Evolutionary conservation across 306 rosid species (phyloP).

Genomic region (Castanospermum australe): DNA sequence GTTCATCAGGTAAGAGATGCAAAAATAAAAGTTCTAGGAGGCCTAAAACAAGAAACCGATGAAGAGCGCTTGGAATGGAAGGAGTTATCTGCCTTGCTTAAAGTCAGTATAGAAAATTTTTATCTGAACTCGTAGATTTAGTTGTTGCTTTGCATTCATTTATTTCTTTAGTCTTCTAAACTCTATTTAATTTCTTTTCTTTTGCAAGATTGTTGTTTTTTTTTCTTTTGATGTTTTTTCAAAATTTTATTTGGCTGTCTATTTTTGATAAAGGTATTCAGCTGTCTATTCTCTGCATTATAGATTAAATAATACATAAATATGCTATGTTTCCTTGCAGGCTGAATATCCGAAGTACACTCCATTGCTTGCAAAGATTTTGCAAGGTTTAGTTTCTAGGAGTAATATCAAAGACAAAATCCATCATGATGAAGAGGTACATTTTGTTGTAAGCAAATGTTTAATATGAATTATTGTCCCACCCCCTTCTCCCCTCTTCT

Average conservation of each 20-base stretch:
- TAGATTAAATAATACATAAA: background rate
- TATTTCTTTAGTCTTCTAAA: slow-evolving; percentile 1
- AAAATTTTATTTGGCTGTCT: background rate
- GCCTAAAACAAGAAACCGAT: slow-evolving; percentile 70
- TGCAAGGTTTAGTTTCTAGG: slow-evolving; percentile 80
- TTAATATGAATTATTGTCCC: slow-evolving; percentile 1
- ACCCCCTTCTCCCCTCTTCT: background rate
- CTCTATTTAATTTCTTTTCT: background rate
- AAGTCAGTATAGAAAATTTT: slow-evolving; percentile 49
- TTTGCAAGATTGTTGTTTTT: background rate
- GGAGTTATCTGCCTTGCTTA: slow-evolving; percentile 64
- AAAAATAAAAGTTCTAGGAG: slow-evolving; percentile 73
- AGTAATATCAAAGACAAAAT: slow-evolving; percentile 56
- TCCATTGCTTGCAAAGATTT: slow-evolving; percentile 76
- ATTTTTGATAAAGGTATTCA: background rate
- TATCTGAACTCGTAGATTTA: background rate
- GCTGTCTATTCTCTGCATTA: slow-evolving; percentile 8
- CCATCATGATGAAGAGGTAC: slow-evolving; percentile 65
- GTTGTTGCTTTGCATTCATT: background rate
- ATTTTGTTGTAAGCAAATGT: background rate
- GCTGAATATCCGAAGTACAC: slow-evolving; percentile 87
- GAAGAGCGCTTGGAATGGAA: slow-evolving; percentile 81
- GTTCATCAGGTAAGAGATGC: slow-evolving; percentile 79
- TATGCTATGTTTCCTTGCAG: slow-evolving; percentile 52
- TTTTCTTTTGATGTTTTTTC: background rate